These are phyloP conservation scores for Botrytis byssoidea DNA, from an alignment of 2,329 filamentous ascomycete genomes.

Conservation along the genomic window DNA sequence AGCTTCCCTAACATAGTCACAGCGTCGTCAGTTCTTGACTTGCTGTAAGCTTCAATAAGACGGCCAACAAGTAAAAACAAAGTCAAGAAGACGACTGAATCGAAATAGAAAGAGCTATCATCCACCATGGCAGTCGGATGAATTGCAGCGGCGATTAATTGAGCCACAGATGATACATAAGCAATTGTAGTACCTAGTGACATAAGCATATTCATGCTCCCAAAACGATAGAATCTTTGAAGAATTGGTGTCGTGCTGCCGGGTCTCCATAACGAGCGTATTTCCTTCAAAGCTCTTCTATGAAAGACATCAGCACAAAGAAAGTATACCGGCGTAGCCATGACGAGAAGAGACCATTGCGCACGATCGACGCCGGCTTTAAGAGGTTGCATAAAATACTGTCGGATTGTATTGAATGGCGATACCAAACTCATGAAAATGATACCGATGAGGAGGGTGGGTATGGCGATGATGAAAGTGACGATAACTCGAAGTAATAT, in stretches of 20 bases:
- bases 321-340: constrained; percentile 85
- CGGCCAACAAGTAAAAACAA: constrained; percentile 76
- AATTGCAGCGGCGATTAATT: constrained; percentile 66
- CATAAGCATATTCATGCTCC: constrained; percentile 95
- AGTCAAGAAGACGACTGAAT: constrained; percentile 88
- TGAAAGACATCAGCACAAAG: constrained; percentile 87
- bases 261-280: constrained; percentile 72
- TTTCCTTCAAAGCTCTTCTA: constrained; percentile 71
- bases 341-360: constrained; percentile 75
- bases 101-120: constrained; percentile 71
- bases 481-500: constrained; percentile 70
- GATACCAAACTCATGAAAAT: constrained; percentile 85
- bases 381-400: constrained; percentile 70
- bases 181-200: constrained; percentile 85
- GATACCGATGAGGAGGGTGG: constrained; percentile 83
- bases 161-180: constrained; percentile 77
- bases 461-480: constrained; percentile 68
- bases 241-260: constrained; percentile 71
- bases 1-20: constrained; percentile 77
- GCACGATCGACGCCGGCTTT: constrained; percentile 71
- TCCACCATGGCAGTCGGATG: constrained; percentile 41
- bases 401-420: constrained; percentile 53
- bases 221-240: constrained; percentile 83
- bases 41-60: constrained; percentile 86
- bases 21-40: constrained; percentile 84